A percentile compares a stretch with the other conserved stretches of the same genome.
These are phyloP conservation scores for Brassica balearica DNA, from an alignment of 441 rosid species.

Conservation along the genomic window DNA sequence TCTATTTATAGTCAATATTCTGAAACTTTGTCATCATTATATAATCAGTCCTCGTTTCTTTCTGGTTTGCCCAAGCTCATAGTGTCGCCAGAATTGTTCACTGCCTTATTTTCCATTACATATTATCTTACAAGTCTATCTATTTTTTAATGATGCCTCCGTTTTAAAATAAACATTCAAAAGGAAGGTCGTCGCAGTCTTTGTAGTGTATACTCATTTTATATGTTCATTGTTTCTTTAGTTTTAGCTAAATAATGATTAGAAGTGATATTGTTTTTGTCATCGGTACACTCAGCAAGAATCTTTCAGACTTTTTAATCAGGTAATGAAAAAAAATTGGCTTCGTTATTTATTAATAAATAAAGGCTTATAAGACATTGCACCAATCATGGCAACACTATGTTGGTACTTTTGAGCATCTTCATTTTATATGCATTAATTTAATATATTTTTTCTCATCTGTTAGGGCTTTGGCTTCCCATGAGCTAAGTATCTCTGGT, in stretches of 20 bases:
- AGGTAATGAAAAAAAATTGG: background rate
- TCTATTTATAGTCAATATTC: constrained; percentile 1
- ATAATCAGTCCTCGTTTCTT: background rate
- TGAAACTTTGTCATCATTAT: background rate
- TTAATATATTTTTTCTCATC: too few species aligned
- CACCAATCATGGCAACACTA: background rate
- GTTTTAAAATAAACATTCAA: background rate
- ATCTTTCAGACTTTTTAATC: background rate
- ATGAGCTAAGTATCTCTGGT: too few species aligned
- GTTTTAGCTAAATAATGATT: background rate
- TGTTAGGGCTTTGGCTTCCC: too few species aligned
- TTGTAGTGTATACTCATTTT: background rate
- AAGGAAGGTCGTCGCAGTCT: background rate
- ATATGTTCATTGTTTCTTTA: background rate
- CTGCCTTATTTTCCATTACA: background rate
- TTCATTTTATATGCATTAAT: background rate
- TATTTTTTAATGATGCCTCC: background rate
- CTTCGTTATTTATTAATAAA: too few species aligned
- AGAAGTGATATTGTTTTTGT: background rate
- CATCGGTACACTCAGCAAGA: background rate
- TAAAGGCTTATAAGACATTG: background rate
- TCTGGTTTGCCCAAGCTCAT: background rate
- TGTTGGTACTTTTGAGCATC: background rate
- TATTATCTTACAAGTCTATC: background rate
- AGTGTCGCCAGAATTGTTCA: background rate